Evolutionary conservation across 2,329 filamentous ascomycete genomes (phyloP), one percentile per base, ranked within the genome.

Genomic region (Penicillium sp.): DNA sequence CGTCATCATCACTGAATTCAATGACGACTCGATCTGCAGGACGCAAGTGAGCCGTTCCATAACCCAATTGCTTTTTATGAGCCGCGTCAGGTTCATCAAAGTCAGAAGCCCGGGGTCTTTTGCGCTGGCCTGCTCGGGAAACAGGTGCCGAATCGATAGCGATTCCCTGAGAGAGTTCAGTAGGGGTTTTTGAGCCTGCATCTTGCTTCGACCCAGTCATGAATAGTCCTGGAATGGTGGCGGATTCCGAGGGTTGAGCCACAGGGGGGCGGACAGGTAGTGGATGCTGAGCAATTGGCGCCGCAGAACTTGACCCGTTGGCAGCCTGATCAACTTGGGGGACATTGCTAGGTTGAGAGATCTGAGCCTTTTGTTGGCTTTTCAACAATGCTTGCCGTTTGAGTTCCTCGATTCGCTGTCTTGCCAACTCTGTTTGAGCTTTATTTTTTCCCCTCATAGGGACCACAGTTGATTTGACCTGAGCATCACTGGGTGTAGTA

Each of bases 331-430:
- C 46, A 19, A 27, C 29, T 13, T 53, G 53, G 16, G 27, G 25
- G 25, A 48, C 47, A n/a, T 37, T 53, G 19, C 35, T 55, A 55
- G 53, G 39, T 53, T 55, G 16, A 43, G n/a, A 25, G 59, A 59
- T 42, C 44, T 66, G 65, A 10, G 60, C 42, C 49, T 66, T 70
- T 69, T 68, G 73, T 64, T 69, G 75, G 58, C 49, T 72, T 65
- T 71, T 78, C 64, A 76, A 72, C 14, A 80, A 65, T 52, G 74
- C 73, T 61, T 73, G 75, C 55, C 85, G 87, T 64, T 86, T 86
- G 23, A 95, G 77, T 23, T 88, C 88, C 58, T 92, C 90, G 69
- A 96, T 88, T 64, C 91, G 92, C 69, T 91, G 85, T 62, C 91
- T 86, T 47, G 93, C 81, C 31, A 92, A 77, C 57, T 91, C 90